Evolutionary conservation across 2,329 filamentous ascomycete genomes (phyloP).

Genomic region (Alternaria sp.): DNA sequence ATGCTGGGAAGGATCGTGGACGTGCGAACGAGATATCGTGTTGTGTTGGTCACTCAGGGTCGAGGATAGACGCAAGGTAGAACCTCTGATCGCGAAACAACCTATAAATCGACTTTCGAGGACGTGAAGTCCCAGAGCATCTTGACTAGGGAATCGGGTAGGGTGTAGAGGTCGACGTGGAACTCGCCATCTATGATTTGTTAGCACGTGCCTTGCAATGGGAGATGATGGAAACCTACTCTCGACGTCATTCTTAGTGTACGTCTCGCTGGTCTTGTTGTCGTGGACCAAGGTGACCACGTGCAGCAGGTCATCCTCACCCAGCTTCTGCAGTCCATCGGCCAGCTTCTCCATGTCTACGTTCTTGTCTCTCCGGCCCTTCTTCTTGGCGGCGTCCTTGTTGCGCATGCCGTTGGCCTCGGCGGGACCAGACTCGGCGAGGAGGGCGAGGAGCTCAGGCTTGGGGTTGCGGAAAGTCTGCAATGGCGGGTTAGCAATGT

Average conservation of each 20-base stretch:
- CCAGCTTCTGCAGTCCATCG: constrained; percentile 84
- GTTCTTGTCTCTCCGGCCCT: constrained; percentile 69
- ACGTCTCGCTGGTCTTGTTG: constrained; percentile 91
- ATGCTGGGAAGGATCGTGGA: background rate
- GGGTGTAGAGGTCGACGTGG: constrained; percentile 97
- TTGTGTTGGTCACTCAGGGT: background rate
- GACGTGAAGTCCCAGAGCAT: constrained; percentile 90
- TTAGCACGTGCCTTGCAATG: constrained; percentile 16
- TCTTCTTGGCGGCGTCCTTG: constrained; percentile 78
- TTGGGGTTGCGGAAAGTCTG: constrained; percentile 91
- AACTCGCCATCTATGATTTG: constrained; percentile 80
- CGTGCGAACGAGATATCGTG: background rate
- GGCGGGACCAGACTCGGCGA: constrained; percentile 84
- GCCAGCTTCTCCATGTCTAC: constrained; percentile 97
- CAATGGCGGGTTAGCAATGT: background rate
- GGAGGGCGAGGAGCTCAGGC: constrained; percentile 76
- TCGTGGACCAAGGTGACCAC: constrained; percentile 99
- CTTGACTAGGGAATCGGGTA: constrained; percentile 86
- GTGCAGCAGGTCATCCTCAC: constrained; percentile 90
- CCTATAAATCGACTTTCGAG: constrained; percentile 42
- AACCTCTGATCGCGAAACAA: background rate
- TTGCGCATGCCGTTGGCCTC: constrained; percentile 66
- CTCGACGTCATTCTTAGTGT: constrained; percentile 96
- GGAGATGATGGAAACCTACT: constrained; percentile 63
- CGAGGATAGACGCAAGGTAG: background rate